Conservation (phyloP, 106 monocot genomes). For the Ottelia alismoides region DNA sequence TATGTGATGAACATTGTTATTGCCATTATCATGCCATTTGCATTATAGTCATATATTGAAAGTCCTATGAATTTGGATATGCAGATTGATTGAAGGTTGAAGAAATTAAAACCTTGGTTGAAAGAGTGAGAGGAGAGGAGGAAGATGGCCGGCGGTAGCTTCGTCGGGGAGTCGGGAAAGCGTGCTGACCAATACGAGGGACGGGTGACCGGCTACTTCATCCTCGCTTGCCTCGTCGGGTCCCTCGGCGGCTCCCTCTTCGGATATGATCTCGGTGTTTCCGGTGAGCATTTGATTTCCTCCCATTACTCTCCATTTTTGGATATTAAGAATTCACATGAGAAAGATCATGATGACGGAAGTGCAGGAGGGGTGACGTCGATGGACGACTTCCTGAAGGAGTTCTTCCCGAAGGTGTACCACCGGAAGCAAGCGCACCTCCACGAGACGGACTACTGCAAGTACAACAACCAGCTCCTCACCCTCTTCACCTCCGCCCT, state of each 20-base stretch:
- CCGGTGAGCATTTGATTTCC: constrained; percentile 42
- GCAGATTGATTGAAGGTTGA: background rate
- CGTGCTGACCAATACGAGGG: constrained; percentile 50
- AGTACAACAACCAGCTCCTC: constrained; percentile 31
- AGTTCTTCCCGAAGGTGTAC: constrained; percentile 38
- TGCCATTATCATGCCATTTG: too few relatives aligned
- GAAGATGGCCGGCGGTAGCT: constrained; percentile 59
- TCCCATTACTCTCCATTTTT: background rate
- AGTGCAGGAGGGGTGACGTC: constrained; percentile 28
- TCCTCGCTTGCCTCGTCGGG: constrained; percentile 48
- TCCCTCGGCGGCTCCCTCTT: constrained; percentile 68
- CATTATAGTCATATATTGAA: too few relatives aligned
- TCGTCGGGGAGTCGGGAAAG: constrained; percentile 16
- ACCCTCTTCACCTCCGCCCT: constrained; percentile 43
- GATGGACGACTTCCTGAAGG: constrained; percentile 42
- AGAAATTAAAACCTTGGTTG: too few relatives aligned
- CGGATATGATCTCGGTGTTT: constrained; percentile 73
- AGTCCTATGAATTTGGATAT: too few relatives aligned
- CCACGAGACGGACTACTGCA: constrained; percentile 31
- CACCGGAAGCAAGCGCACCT: constrained; percentile 16
- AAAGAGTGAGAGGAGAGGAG: background rate
- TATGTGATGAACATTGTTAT: too few relatives aligned
- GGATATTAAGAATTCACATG: too few relatives aligned
- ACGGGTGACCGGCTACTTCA: constrained; percentile 42
- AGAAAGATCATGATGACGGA: too few relatives aligned